A percentile compares a stretch with the other conserved stretches of the same genome.
phyloP scores from a whole-genome alignment of 352 stramenopile species.

The Globisporangium barbulae region DNA sequence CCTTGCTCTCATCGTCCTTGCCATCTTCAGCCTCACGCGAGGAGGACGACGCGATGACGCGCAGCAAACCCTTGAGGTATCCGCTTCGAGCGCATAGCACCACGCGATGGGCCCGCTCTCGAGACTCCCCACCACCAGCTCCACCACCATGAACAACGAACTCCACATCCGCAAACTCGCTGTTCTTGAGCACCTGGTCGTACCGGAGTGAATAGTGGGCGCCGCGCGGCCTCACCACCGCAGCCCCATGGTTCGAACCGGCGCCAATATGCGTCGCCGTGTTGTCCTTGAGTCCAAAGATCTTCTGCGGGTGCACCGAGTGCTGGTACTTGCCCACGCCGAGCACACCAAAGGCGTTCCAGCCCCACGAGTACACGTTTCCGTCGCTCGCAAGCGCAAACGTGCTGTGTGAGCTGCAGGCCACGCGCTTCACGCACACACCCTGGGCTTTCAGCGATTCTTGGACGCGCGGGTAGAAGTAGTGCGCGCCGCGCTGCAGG shows the following conservation, averaged over 20 bases:
- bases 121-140: slow-evolving; percentile 9
- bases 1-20: not conserved
- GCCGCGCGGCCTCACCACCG: slow-evolving; percentile 50
- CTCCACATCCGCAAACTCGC: slow-evolving; percentile 53
- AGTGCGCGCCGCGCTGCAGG: slow-evolving; percentile 71
- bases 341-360: slow-evolving; percentile 77
- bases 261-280: slow-evolving; percentile 46
- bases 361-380: slow-evolving; percentile 82
- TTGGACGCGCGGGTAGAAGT: slow-evolving; percentile 64
- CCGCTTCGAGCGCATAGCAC: slow-evolving; percentile 54
- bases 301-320: slow-evolving; percentile 58
- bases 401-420: slow-evolving; percentile 75
- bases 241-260: slow-evolving; percentile 67
- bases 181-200: slow-evolving; percentile 42
- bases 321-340: slow-evolving; percentile 75
- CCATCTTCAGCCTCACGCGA: slow-evolving; percentile 6
- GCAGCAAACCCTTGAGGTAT: slow-evolving; percentile 57
- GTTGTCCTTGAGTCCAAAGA: slow-evolving; percentile 63
- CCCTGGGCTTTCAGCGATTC: slow-evolving; percentile 42
- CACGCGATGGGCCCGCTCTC: slow-evolving; percentile 43
- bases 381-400: slow-evolving; percentile 56
- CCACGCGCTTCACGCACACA: slow-evolving; percentile 27
- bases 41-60: slow-evolving; percentile 25
- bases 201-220: slow-evolving; percentile 64
- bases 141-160: slow-evolving; percentile 34